These are phyloP conservation scores for Calvatia gigantea DNA, from an alignment of 768 basidiomycete species.

Conservation along the genomic window DNA sequence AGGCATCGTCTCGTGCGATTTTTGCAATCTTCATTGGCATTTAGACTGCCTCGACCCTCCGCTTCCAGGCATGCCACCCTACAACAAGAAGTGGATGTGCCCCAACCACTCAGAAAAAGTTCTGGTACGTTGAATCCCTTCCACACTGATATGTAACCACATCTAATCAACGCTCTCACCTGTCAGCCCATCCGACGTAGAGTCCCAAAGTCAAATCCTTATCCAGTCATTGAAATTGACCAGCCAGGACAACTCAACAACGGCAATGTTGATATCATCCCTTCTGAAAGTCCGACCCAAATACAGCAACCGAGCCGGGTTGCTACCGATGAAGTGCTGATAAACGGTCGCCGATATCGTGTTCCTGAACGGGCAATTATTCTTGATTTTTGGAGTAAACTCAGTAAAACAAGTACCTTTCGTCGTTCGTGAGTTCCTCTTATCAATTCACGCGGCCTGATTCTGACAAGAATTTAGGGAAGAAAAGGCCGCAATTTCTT, in stretches of 20 bases:
- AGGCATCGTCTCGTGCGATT: conserved; percentile 90
- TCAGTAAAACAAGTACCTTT: conserved; percentile 42
- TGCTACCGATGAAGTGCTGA: conserved; percentile 76
- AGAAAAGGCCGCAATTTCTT: conserved; percentile 29
- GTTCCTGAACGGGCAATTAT: conserved; percentile 90
- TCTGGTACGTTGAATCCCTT: conserved; percentile 48
- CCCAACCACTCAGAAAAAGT: conserved; percentile 92
- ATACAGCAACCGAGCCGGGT: conserved; percentile 34
- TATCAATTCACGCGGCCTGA: not conserved
- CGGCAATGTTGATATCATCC: conserved; percentile 86
- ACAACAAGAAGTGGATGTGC: conserved; percentile 97
- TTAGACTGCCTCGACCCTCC: conserved; percentile 96
- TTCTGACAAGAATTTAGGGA: conserved; percentile 25
- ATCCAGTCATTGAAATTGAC: conserved; percentile 67
- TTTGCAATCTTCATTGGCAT: conserved; percentile 94
- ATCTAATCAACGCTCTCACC: not conserved
- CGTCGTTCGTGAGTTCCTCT: conserved; percentile 37
- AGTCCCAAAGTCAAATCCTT: conserved; percentile 65
- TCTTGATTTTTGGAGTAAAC: conserved; percentile 94
- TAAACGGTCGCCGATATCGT: conserved; percentile 86
- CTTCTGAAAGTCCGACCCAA: conserved; percentile 51
- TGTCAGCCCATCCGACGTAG: conserved; percentile 77
- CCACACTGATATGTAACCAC: not conserved
- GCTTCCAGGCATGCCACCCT: conserved; percentile 76
- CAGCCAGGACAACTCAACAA: conserved; percentile 78